A percentile compares a stretch with the other conserved stretches of the same genome.
These are phyloP conservation scores for Tylopilus orsonianus DNA, from an alignment of 1,284 basidiomycete species.

Conservation along the genomic window DNA sequence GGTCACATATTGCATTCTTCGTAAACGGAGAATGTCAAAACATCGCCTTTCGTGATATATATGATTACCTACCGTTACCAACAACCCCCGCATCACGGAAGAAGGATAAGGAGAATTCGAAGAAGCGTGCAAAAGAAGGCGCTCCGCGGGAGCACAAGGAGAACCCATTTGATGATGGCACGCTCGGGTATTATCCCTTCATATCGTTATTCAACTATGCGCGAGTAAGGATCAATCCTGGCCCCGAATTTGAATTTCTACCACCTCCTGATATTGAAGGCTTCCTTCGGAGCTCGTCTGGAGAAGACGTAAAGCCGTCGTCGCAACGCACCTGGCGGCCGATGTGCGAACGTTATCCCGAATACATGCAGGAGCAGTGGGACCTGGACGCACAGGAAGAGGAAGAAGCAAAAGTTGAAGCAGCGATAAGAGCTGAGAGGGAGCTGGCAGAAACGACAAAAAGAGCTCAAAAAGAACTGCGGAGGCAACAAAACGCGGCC, in stretches of 20 bases:
- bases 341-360: slow-evolving; percentile 71
- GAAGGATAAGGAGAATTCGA: slow-evolving; percentile 49
- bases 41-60: slow-evolving; percentile 84
- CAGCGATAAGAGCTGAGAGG: slow-evolving; percentile 36
- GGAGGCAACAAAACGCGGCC: slow-evolving; percentile 50
- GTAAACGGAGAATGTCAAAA: slow-evolving; percentile 90
- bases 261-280: slow-evolving; percentile 76
- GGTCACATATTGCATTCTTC: slow-evolving; percentile 86
- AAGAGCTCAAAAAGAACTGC: slow-evolving; percentile 49
- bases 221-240: slow-evolving; percentile 82
- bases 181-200: slow-evolving; percentile 94
- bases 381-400: slow-evolving; percentile 68
- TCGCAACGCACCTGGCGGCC: slow-evolving; percentile 66
- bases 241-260: slow-evolving; percentile 80
- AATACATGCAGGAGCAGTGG: slow-evolving; percentile 79
- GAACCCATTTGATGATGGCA: slow-evolving; percentile 92
- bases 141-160: slow-evolving; percentile 71
- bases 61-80: slow-evolving; percentile 88
- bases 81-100: slow-evolving; percentile 54
- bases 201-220: slow-evolving; percentile 93
- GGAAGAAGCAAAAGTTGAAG: slow-evolving; percentile 51
- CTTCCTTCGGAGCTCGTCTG: slow-evolving; percentile 41
- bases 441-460: slow-evolving; percentile 50
- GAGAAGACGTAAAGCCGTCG: slow-evolving; percentile 36
- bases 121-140: slow-evolving; percentile 61